Evolutionary conservation across 345 rosid species (phyloP), one percentile per base, ranked within the genome.

Genomic region (Clausena lansium): DNA sequence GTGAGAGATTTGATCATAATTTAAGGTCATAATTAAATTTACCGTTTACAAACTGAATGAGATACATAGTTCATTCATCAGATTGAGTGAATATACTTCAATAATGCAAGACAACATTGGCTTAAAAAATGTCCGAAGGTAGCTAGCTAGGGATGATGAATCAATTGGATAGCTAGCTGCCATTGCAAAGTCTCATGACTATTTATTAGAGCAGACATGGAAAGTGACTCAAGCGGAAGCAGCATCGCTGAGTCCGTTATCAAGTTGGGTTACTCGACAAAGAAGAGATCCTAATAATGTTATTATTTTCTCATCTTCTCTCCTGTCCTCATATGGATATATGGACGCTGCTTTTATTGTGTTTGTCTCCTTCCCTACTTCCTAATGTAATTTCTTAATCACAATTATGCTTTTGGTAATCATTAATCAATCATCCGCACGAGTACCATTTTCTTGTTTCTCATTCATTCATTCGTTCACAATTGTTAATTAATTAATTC

Each of bases 261-360:
- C 81, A 74, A 83, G 57, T 80, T 80, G 81, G 70, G 58, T 59
- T 73, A 61, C 10, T 73, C 36, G 78, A 82, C 73, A 73, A 80
- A 65, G 77, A 84, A 82, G 78, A 77, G 70, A 80, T 78, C 78
- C 70, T 69, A 84, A 78, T 82, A 80, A 82, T 73, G 74, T 67
- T 67, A 8, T 33, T 33, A 50, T 30, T 77, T 70, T 67, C 66
- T 67, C 79, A 50, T 70, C 63, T 75, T 79, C 79, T 80, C 67
- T 60, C 4, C 9, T 71, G 78, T 63, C 78, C 57, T 74, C 54
- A 24, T 41, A 15, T 57, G 73, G 50, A 22, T n/a, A 13, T 45
- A 13, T 45, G 50, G 50, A 41, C 50, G 54, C 2, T 50, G 65
- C 59, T 74, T 77, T 79, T 78, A 59, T 81, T 60, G 77, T 7